Evolutionary conservation across 2,329 filamentous ascomycete species (phyloP).

Genomic region (Neurospora sp.): DNA sequence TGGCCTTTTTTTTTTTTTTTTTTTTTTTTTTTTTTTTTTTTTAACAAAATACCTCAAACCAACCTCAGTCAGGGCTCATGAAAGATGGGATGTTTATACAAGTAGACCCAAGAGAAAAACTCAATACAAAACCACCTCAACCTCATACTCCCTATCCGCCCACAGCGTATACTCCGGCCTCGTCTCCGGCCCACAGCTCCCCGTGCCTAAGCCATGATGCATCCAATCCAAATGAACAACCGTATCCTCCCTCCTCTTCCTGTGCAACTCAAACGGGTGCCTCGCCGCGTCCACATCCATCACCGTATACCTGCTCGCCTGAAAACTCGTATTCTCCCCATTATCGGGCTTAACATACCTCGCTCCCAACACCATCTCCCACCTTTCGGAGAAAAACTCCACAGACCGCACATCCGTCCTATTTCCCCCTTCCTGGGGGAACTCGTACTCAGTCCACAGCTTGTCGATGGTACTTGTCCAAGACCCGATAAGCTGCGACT

Average conservation of each 20-base stretch:
- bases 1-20: too few relatives aligned
- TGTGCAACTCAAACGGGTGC: constrained; percentile 52
- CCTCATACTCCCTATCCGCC: constrained; percentile 31
- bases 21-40: too few relatives aligned
- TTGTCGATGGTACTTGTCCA: constrained; percentile 37
- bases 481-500: constrained; percentile 46
- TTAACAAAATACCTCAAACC: neutral
- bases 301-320: constrained; percentile 44
- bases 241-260: constrained; percentile 37
- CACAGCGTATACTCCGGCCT: constrained; percentile 36
- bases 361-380: constrained; percentile 28
- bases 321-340: constrained; percentile 39
- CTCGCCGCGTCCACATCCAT: constrained; percentile 40
- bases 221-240: constrained; percentile 49
- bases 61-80: neutral
- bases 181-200: constrained; percentile 49
- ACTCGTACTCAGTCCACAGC: constrained; percentile 53
- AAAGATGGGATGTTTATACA: too few relatives aligned
- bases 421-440: constrained; percentile 58
- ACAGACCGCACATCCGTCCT: constrained; percentile 54
- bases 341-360: constrained; percentile 32
- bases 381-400: constrained; percentile 26
- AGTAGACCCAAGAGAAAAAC: neutral
- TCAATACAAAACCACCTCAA: constrained; percentile 34
- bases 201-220: constrained; percentile 54